Evolutionary conservation across 2,329 filamentous ascomycete species (phyloP).

Genomic region (Nothopassalora personata): DNA sequence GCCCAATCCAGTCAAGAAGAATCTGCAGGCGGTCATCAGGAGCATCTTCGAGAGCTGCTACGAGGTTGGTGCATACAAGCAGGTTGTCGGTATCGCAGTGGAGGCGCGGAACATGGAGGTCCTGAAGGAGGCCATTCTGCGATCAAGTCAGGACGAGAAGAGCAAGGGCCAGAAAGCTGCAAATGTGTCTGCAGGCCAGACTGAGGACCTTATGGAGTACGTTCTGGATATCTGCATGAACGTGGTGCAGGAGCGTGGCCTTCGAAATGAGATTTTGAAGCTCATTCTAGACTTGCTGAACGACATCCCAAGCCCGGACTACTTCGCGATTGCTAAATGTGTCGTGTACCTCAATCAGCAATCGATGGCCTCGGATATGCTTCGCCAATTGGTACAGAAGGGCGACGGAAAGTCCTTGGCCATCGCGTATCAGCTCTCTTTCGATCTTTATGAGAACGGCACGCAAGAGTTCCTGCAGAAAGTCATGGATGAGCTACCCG

Average conservation of each 20-base stretch:
- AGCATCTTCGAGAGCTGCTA: conserved; percentile 89
- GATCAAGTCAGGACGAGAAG: conserved; percentile 82
- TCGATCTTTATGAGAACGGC: conserved; percentile 96
- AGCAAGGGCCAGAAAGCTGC: conserved; percentile 54
- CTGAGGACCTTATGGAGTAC: conserved; percentile 96
- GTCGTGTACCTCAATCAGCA: conserved; percentile 94
- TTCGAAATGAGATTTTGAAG: conserved; percentile 77
- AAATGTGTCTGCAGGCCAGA: conserved; percentile 52
- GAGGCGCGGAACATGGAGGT: conserved; percentile 90
- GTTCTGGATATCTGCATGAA: conserved; percentile 95
- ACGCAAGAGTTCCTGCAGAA: conserved; percentile 94
- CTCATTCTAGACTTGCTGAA: conserved; percentile 93
- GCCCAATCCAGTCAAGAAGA: conserved; percentile 68
- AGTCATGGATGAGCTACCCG: conserved; percentile 74
- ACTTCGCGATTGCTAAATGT: conserved; percentile 96
- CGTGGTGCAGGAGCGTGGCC: conserved; percentile 84
- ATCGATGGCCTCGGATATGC: conserved; percentile 80
- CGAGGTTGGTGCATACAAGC: conserved; percentile 77
- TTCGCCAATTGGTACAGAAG: conserved; percentile 73
- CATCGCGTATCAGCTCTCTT: conserved; percentile 93
- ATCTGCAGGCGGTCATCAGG: conserved; percentile 78
- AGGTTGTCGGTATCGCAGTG: conserved; percentile 94
- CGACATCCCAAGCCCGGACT: conserved; percentile 87
- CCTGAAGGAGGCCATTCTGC: conserved; percentile 77
- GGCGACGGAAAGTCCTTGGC: conserved; percentile 73